Evolutionary conservation across 129 eudicot genomes (phyloP).

Genomic region (Rutidosis leptorrhynchoides): DNA sequence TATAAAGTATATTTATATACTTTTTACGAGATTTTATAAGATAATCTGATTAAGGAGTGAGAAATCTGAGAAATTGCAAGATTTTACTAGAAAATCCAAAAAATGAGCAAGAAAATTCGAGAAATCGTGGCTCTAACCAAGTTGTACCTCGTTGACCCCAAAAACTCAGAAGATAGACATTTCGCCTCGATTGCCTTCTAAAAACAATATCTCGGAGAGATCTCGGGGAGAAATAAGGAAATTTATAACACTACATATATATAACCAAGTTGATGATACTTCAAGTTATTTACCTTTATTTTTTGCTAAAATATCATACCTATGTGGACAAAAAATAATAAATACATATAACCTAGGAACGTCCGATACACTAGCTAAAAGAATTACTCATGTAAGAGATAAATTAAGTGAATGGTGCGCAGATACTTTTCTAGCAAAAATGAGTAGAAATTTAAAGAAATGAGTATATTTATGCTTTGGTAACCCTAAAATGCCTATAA

Average conservation of each 20-base stretch:
- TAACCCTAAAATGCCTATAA: not conserved
- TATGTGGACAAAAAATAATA: not conserved
- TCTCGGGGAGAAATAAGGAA: not conserved
- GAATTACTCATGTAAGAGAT: not conserved
- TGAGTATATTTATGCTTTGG: not conserved
- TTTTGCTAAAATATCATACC: not conserved
- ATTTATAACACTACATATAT: too few species aligned
- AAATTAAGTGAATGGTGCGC: slow-evolving; percentile 11
- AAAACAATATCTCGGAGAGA: too few species aligned
- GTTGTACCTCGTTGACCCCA: too few species aligned
- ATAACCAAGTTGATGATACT: not conserved
- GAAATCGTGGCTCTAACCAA: too few species aligned
- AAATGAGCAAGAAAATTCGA: too few species aligned
- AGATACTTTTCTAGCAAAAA: not conserved
- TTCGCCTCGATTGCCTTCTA: too few species aligned
- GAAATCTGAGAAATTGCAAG: too few species aligned
- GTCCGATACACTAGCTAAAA: not conserved
- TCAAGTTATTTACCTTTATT: not conserved
- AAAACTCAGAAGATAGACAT: too few species aligned
- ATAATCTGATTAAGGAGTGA: too few species aligned
- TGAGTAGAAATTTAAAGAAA: not conserved
- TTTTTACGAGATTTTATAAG: too few species aligned
- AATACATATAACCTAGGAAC: not conserved
- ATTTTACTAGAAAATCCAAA: too few species aligned
- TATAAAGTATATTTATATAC: too few species aligned